phyloP scores from a whole-genome alignment of 2,329 filamentous ascomycete species.

The Talaromyces sp. region DNA sequence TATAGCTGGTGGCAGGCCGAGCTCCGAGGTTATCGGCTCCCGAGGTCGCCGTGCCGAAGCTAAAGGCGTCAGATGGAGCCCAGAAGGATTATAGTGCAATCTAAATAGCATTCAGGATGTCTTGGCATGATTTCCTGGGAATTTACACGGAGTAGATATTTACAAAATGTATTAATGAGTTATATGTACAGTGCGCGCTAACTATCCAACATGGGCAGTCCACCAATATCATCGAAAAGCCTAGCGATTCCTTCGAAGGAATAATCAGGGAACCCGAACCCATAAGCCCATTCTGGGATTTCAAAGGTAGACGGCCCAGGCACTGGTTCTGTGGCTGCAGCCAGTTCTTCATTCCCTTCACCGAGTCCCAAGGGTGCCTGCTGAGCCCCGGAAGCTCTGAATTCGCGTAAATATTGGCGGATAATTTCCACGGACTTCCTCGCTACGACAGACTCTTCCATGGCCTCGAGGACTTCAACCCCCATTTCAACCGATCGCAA shows the following conservation, averaged over 20 bases:
- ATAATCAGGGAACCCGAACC: slow-evolving; percentile 41
- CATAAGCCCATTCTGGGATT: slow-evolving; percentile 39
- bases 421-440: slow-evolving; percentile 43
- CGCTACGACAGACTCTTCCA: slow-evolving; percentile 47
- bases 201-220: slow-evolving; percentile 33
- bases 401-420: slow-evolving; percentile 36
- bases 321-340: slow-evolving; percentile 11
- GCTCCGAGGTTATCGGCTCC: not conserved
- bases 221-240: slow-evolving; percentile 38
- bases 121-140: no score
- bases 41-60: no score
- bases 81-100: not conserved
- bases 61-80: no score
- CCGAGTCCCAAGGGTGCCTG: slow-evolving; percentile 3
- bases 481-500: slow-evolving; percentile 40
- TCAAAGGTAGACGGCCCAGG: slow-evolving; percentile 24
- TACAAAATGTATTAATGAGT: not conserved
- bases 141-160: not conserved
- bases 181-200: slow-evolving; percentile 9
- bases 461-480: slow-evolving; percentile 44
- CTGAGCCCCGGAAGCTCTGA: slow-evolving; percentile 21
- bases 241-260: slow-evolving; percentile 40
- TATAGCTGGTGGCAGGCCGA: not conserved
- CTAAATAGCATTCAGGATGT: not conserved
- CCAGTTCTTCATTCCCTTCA: slow-evolving; percentile 6